phyloP scores from a whole-genome alignment of 2,329 filamentous ascomycete species.

The Fusarium sp. region DNA sequence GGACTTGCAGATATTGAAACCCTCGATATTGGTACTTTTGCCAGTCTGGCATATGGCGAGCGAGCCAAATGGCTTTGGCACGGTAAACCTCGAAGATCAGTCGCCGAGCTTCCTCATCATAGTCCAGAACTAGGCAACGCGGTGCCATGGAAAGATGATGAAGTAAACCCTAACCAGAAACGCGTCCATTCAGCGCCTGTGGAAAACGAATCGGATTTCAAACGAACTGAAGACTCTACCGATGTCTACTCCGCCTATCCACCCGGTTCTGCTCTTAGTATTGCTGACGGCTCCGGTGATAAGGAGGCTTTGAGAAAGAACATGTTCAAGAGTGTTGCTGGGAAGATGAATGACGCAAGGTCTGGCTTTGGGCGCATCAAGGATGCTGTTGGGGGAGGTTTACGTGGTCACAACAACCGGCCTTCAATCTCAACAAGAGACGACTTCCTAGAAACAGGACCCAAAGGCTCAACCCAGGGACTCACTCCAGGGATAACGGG shows the following conservation, averaged over 20 bases:
- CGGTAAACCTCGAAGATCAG: constrained; percentile 82
- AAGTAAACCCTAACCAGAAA: constrained; percentile 55
- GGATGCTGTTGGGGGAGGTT: constrained; percentile 77
- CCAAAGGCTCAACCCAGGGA: constrained; percentile 20
- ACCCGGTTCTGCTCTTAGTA: constrained; percentile 60
- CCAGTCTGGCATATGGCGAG: constrained; percentile 82
- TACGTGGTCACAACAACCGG: constrained; percentile 66
- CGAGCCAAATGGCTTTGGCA: constrained; percentile 94
- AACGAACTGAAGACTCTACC: constrained; percentile 61
- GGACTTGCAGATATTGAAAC: constrained; percentile 95
- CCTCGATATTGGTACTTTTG: constrained; percentile 86
- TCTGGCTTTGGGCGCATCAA: constrained; percentile 88
- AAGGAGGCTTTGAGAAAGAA: constrained; percentile 72
- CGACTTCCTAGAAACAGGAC: constrained; percentile 58
- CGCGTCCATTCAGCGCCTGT: constrained; percentile 64
- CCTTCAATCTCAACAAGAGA: constrained; percentile 65
- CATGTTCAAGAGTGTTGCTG: constrained; percentile 83
- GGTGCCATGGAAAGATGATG: constrained; percentile 68
- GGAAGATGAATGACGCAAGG: constrained; percentile 82
- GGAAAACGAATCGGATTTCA: constrained; percentile 65
- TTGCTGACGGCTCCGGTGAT: constrained; percentile 63
- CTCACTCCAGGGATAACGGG: constrained; percentile 38
- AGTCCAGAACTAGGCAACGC: constrained; percentile 61
- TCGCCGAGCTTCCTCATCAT: constrained; percentile 60
- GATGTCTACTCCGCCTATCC: constrained; percentile 59